Conservation (phyloP, 1,139 yeast species). For the Geotrichum citri-aurantii region DNA sequence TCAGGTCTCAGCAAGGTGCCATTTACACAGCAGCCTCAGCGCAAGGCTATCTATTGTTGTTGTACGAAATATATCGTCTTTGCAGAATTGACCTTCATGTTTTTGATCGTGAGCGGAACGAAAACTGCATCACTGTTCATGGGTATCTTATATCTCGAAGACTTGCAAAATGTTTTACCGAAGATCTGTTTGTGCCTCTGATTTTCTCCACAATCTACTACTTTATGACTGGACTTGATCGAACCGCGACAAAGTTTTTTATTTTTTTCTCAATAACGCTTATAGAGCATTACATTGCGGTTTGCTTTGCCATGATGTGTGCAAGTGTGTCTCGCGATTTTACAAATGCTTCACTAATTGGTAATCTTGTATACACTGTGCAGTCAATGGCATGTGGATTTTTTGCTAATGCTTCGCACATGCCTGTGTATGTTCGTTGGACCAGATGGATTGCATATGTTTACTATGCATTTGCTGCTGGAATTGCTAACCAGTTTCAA, state of each 20-base stretch:
- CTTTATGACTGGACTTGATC: slow-evolving; percentile 67
- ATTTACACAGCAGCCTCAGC: slow-evolving; percentile 61
- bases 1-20: slow-evolving; percentile 58
- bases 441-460: slow-evolving; percentile 65
- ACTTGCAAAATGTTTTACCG: slow-evolving; percentile 58
- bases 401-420: slow-evolving; percentile 62
- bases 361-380: slow-evolving; percentile 60
- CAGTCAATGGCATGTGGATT: slow-evolving; percentile 80
- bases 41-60: slow-evolving; percentile 61
- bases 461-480: slow-evolving; percentile 74
- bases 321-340: slow-evolving; percentile 62
- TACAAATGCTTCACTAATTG: slow-evolving; percentile 55
- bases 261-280: slow-evolving; percentile 55
- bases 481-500: slow-evolving; percentile 59
- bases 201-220: slow-evolving; percentile 56
- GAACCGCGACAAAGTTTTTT: slow-evolving; percentile 51
- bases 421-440: slow-evolving; percentile 90
- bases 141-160: slow-evolving; percentile 68
- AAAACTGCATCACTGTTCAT: slow-evolving; percentile 57
- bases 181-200: slow-evolving; percentile 62
- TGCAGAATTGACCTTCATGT: slow-evolving; percentile 62
- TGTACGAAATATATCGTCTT: slow-evolving; percentile 68
- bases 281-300: slow-evolving; percentile 51
- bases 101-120: slow-evolving; percentile 70
- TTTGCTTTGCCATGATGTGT: slow-evolving; percentile 51